A percentile compares a stretch with the other conserved stretches of the same genome.
Evolutionary conservation across 257 asterid genomes (phyloP).

Genomic region (Solanum lycopersicoides): DNA sequence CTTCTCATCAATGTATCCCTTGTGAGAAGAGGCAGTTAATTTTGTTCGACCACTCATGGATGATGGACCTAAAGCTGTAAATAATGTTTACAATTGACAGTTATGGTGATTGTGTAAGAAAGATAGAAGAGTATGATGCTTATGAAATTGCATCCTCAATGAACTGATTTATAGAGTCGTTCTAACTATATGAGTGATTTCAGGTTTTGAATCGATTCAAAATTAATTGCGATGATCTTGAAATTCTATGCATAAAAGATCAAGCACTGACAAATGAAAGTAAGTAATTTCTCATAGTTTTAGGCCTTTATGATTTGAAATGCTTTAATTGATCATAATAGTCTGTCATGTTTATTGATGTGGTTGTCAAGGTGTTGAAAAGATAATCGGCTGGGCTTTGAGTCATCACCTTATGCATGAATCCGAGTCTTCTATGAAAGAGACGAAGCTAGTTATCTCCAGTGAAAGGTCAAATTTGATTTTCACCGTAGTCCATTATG

Average conservation of each 20-base stretch:
- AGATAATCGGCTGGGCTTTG: conserved; percentile 75
- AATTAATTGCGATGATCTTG: conserved; percentile 67
- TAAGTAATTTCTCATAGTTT: conserved; percentile 19
- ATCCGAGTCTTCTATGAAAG: conserved; percentile 35
- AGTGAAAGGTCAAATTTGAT: conserved; percentile 41
- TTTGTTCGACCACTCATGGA: background rate
- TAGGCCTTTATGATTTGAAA: background rate
- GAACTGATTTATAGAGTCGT: background rate
- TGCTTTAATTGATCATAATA: conserved; percentile 1
- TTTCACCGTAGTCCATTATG: background rate
- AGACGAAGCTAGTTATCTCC: conserved; percentile 43
- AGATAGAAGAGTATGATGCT: background rate
- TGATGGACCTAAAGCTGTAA: background rate
- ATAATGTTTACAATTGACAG: background rate
- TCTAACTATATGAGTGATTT: background rate
- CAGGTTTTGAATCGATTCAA: conserved; percentile 52
- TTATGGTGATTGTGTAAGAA: background rate
- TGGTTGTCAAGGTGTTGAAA: conserved; percentile 51
- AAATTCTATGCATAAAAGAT: conserved; percentile 63
- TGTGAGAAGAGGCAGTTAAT: background rate
- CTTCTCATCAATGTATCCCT: background rate
- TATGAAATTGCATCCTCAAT: background rate
- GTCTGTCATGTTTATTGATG: conserved; percentile 5
- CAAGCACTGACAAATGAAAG: conserved; percentile 79
- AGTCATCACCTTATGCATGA: conserved; percentile 74